phyloP scores from a whole-genome alignment of 768 basidiomycete genomes.

The Lactarius sp. region DNA sequence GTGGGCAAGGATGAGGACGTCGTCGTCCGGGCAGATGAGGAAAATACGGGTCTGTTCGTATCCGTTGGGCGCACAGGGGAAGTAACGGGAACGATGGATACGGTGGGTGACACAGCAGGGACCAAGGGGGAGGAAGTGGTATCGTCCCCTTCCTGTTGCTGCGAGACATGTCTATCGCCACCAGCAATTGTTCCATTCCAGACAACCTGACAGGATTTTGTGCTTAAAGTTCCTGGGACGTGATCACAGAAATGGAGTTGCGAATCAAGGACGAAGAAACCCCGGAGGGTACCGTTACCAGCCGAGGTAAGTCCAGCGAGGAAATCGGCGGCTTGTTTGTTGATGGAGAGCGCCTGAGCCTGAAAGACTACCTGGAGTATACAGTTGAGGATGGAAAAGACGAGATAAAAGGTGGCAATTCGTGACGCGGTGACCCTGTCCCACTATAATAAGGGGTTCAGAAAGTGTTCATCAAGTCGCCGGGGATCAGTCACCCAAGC shows the following conservation, averaged over 20 bases:
- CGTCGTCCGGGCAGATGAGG: background rate
- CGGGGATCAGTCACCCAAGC: background rate
- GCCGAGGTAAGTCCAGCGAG: conserved; percentile 47
- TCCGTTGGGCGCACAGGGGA: background rate
- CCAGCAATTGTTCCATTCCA: conserved; percentile 43
- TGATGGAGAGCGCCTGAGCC: conserved; percentile 59
- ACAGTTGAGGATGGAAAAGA: conserved; percentile 63
- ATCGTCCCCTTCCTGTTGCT: background rate
- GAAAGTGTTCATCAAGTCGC: background rate
- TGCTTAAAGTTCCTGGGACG: conserved; percentile 38
- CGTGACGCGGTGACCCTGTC: conserved; percentile 63
- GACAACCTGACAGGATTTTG: conserved; percentile 45
- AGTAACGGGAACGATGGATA: conserved; percentile 3
- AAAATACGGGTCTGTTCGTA: background rate
- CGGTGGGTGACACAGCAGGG: conserved; percentile 1
- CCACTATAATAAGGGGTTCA: conserved; percentile 43
- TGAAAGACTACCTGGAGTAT: conserved; percentile 65
- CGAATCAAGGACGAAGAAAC: conserved; percentile 49
- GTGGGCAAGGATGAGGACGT: background rate
- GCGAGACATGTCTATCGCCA: background rate
- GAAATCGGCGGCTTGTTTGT: conserved; percentile 51
- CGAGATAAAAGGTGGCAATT: conserved; percentile 59
- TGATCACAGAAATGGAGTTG: conserved; percentile 54
- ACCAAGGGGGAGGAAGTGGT: conserved; percentile 12
- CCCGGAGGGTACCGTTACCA: conserved; percentile 44